These are phyloP conservation scores for Termitomyces sp. DNA, from an alignment of 768 basidiomycete genomes.

Conservation along the genomic window DNA sequence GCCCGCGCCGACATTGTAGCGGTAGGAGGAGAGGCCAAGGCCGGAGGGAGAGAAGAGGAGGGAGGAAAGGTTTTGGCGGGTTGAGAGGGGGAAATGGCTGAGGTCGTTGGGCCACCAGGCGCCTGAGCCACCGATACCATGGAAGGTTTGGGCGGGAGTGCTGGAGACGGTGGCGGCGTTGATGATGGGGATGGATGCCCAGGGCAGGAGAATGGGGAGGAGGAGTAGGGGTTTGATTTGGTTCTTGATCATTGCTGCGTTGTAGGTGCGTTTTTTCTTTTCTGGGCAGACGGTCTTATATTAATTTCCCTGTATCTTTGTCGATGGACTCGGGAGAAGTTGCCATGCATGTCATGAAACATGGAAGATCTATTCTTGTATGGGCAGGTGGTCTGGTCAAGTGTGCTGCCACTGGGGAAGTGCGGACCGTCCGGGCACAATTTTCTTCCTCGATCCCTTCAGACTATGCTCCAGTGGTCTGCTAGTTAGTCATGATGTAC, in stretches of 20 bases:
- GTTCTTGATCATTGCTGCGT: conserved; percentile 2
- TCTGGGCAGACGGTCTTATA: background rate
- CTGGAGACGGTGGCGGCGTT: conserved; percentile 23
- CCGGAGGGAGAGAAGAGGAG: conserved; percentile 36
- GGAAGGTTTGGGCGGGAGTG: conserved; percentile 31
- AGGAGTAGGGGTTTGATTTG: background rate
- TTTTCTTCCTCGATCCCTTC: background rate
- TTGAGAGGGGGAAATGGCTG: conserved; percentile 34
- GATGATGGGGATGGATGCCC: background rate
- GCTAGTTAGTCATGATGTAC: background rate
- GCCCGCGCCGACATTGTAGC: conserved; percentile 41
- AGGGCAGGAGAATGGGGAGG: background rate
- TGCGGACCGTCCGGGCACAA: conserved; percentile 9
- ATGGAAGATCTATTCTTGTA: background rate
- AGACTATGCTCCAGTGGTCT: background rate
- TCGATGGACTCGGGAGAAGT: background rate
- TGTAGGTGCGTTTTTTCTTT: background rate
- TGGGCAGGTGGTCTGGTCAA: conserved; percentile 13
- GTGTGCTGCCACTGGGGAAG: background rate
- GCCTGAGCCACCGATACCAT: conserved; percentile 40
- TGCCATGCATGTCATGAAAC: background rate
- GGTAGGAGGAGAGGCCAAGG: conserved; percentile 38
- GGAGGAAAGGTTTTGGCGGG: conserved; percentile 36
- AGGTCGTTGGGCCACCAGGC: conserved; percentile 47
- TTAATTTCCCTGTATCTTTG: background rate